These are phyloP conservation scores for Caloboletus inedulis DNA, from an alignment of 1,284 basidiomycete genomes.

Conservation along the genomic window DNA sequence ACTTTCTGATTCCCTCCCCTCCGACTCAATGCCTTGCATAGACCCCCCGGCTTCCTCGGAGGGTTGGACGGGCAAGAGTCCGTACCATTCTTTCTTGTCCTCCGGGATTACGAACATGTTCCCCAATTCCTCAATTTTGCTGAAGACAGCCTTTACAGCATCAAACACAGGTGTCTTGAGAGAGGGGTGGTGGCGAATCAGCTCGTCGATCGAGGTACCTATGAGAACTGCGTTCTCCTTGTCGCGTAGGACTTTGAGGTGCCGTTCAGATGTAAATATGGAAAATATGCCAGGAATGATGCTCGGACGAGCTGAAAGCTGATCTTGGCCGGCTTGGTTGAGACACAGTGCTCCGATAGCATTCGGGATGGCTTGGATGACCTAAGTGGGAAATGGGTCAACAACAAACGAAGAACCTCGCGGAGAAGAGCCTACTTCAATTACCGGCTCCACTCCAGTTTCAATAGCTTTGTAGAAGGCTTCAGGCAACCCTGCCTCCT, in stretches of 20 bases:
- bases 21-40: constrained; percentile 53
- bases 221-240: constrained; percentile 91
- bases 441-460: constrained; percentile 79
- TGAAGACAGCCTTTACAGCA: constrained; percentile 66
- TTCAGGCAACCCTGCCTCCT: constrained; percentile 90
- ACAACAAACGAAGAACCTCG: background rate
- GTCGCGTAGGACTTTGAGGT: constrained; percentile 86
- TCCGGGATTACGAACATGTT: constrained; percentile 54
- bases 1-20: constrained; percentile 20
- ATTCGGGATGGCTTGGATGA: constrained; percentile 90
- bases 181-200: constrained; percentile 92
- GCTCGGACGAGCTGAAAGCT: constrained; percentile 71
- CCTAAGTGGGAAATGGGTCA: constrained; percentile 41
- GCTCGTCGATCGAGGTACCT: constrained; percentile 90
- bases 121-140: constrained; percentile 73
- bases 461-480: constrained; percentile 87
- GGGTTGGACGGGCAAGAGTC: constrained; percentile 41
- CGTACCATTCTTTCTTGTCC: constrained; percentile 65
- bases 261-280: constrained; percentile 82
- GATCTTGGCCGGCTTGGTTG: constrained; percentile 86
- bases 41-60: constrained; percentile 39
- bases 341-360: constrained; percentile 97
- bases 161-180: constrained; percentile 81
- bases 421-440: constrained; percentile 57
- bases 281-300: constrained; percentile 85